phyloP scores from a whole-genome alignment of 169 alveolate genomes.

The Fabrea salina region DNA sequence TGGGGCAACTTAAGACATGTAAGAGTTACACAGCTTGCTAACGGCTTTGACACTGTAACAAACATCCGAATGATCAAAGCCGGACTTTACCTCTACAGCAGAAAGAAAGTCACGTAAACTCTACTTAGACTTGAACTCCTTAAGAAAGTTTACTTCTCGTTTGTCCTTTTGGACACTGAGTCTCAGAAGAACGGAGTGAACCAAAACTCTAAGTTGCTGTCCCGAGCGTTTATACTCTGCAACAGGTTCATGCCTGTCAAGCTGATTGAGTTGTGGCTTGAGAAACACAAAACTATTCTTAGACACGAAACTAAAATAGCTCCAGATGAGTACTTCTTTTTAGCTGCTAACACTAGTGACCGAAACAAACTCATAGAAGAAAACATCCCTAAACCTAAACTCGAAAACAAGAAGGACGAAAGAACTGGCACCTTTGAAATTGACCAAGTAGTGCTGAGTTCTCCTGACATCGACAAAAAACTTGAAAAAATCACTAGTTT shows the following conservation, averaged over 20 bases:
- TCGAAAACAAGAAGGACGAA: neutral
- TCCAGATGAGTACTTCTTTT: slow-evolving; percentile 24
- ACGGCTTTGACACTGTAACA: slow-evolving; percentile 10
- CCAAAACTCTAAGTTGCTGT: neutral
- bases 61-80: neutral
- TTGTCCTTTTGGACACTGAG: slow-evolving; percentile 20
- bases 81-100: neutral
- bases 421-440: neutral
- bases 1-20: slow-evolving; percentile 1
- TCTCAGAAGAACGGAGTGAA: slow-evolving; percentile 15
- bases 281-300: neutral
- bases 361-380: neutral
- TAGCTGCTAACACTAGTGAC: slow-evolving; percentile 12
- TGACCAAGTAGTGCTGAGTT: neutral
- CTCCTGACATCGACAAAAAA: slow-evolving; percentile 17
- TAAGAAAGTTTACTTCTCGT: neutral
- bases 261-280: neutral
- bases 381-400: neutral
- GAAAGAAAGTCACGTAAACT: neutral
- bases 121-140: neutral
- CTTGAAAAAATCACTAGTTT: slow-evolving; percentile 4
- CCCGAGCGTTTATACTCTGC: neutral
- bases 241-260: neutral
- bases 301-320: neutral
- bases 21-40: slow-evolving; percentile 5